Conservation (phyloP, 2,329 filamentous ascomycete genomes). For the Botryosphaeria agaves region DNA sequence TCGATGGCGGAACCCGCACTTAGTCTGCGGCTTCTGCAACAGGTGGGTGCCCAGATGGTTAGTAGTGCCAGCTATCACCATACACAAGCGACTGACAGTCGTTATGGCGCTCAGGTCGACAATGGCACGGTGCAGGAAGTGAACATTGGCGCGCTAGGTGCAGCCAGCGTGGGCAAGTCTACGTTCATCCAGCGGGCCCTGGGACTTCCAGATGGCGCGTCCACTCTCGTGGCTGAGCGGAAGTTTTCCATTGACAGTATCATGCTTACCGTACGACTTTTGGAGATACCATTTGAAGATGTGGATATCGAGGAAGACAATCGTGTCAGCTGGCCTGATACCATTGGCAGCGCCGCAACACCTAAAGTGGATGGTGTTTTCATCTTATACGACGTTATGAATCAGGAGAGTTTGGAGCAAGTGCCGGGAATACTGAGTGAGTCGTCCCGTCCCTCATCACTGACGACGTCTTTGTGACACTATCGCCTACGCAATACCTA, state of each 20-base stretch:
- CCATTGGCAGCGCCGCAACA: conserved; percentile 41
- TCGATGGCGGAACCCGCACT: not conserved
- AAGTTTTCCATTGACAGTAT: conserved; percentile 39
- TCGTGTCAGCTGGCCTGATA: conserved; percentile 38
- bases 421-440: conserved; percentile 65
- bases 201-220: conserved; percentile 29
- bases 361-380: conserved; percentile 70
- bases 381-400: conserved; percentile 75
- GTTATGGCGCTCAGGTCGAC: conserved; percentile 1
- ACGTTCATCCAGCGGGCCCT: conserved; percentile 41
- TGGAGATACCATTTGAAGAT: conserved; percentile 37
- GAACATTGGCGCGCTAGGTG: conserved; percentile 40
- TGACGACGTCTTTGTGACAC: no score
- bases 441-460: no score
- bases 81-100: conserved; percentile 1
- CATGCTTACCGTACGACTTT: conserved; percentile 37
- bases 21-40: conserved; percentile 1
- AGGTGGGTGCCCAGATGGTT: no score
- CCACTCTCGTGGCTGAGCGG: conserved; percentile 24
- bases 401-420: conserved; percentile 54
- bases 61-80: conserved; percentile 1
- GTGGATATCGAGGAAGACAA: conserved; percentile 30
- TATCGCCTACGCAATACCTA: no score
- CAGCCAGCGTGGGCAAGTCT: conserved; percentile 37
- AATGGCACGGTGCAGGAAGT: conserved; percentile 30